These are phyloP conservation scores for Onygena corvina DNA, from an alignment of 2,329 filamentous ascomycete genomes.

Conservation along the genomic window DNA sequence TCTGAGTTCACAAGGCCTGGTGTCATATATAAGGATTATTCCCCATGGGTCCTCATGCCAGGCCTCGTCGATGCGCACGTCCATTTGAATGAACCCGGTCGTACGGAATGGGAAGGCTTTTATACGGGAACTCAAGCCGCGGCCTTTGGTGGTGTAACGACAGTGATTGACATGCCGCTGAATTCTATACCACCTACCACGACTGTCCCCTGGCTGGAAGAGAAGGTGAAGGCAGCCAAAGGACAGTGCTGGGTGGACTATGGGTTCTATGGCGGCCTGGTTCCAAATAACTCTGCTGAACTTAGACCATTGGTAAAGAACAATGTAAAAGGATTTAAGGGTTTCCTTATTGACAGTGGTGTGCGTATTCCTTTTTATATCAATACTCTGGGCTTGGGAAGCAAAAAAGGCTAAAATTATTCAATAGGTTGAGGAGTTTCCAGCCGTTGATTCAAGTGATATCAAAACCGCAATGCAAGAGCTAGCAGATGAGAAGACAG, in stretches of 20 bases:
- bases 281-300: constrained; percentile 76
- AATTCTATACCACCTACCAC: constrained; percentile 96
- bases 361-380: constrained; percentile 43
- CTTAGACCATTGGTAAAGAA: constrained; percentile 68
- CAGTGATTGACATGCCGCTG: constrained; percentile 92
- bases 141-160: constrained; percentile 90
- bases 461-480: constrained; percentile 68
- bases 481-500: constrained; percentile 69
- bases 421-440: constrained; percentile 86
- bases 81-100: constrained; percentile 90
- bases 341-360: constrained; percentile 91
- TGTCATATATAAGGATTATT: constrained; percentile 66
- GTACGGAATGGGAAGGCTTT: constrained; percentile 98
- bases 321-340: constrained; percentile 92
- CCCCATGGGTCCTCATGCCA: constrained; percentile 71
- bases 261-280: constrained; percentile 92
- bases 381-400: neutral
- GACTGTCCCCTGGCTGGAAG: constrained; percentile 65
- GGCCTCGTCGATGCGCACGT: constrained; percentile 95
- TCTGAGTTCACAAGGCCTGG: constrained; percentile 56
- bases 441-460: constrained; percentile 69
- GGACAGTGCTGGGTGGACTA: constrained; percentile 97
- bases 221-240: constrained; percentile 71
- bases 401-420: neutral
- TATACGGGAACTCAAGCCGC: constrained; percentile 87